Conservation (phyloP, 148 eudicot species). For the Diospyros lotus region DNA sequence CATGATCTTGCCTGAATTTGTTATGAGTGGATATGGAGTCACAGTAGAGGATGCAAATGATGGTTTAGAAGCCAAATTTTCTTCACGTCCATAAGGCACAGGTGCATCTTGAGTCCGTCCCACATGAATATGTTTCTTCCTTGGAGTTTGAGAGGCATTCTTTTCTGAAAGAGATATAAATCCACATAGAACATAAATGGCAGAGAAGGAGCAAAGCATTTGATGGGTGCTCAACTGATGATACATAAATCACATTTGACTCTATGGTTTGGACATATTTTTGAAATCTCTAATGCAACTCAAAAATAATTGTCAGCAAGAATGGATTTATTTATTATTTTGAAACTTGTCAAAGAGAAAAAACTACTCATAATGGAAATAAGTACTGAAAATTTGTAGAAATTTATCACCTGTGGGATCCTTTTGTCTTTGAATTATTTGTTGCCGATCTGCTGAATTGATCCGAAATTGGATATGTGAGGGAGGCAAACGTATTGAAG, state of each 20-base stretch:
- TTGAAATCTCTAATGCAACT: not conserved
- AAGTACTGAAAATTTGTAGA: not conserved
- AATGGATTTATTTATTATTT: not conserved
- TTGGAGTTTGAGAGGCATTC: not conserved
- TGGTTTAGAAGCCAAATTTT: not conserved
- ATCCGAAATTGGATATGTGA: not conserved
- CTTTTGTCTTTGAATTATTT: not conserved
- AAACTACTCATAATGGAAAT: not conserved
- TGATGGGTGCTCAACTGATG: not conserved
- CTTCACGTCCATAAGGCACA: not conserved
- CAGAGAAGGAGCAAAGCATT: not conserved
- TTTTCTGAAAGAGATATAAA: conserved; percentile 4
- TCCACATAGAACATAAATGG: not conserved
- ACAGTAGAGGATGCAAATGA: not conserved
- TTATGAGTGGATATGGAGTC: not conserved
- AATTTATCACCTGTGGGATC: conserved; percentile 7
- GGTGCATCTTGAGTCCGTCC: not conserved
- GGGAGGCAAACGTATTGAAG: not conserved
- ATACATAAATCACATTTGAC: not conserved
- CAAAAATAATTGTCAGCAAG: not conserved
- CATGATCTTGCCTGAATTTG: conserved; percentile 11
- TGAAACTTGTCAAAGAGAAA: not conserved
- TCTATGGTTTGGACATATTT: not conserved
- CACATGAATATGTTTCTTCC: conserved; percentile 4
- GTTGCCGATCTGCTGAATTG: conserved; percentile 3